Base-by-base conservation (phyloP, 805 yeast species). In the Citeromyces nyonsensis region DNA sequence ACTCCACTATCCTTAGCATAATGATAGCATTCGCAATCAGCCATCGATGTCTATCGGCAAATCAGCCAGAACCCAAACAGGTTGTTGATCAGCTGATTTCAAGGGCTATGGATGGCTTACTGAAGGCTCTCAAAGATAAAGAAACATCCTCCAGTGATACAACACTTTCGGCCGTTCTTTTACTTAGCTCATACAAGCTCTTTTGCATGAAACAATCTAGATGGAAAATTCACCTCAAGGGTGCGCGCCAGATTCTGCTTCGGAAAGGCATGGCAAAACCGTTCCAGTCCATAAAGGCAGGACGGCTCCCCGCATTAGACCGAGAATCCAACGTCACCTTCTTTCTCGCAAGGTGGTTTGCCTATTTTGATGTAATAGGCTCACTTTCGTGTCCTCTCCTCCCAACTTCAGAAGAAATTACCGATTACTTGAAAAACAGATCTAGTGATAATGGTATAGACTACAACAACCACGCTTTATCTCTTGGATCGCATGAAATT, bases 261-360 rank as follows among this genome's bases (percentile, higher is more conserved):
- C 66, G 75, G 24, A 46, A 80, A 38, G 66, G 69, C 10, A 48
- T 61, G 48, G 55, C 13, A 53, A 27, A 20, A 27, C 29, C 10
- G n/a, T 27, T 10, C 15, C 29, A 35, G 8, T 56, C 52, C 26
- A 30, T 39, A 24, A 40, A 37, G 28, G 24, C 25, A 10, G 33
- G 6, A 35, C 40, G 6, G 33, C 37, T 11, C 36, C 47, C 26
- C 39, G 39, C 36, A 43, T 40, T 6, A 52, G 50, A 25, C 42
- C 45, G 47, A 35, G 44, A 42, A 31, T 46, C 55, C 6, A 63
- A 63, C 38, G 55, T 69, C 10, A 50, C 69, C 0, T 70, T 56
- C 38, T 79, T 79, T 41, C 53, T 79, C 29, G 56, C 66, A 39
- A 52, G 85, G 33, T 75, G 84, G 82, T 77, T 72, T 45, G 73